Evolutionary conservation across 208 protist genomes (phyloP).

Genomic region (Acanthamoeba lenticulata): DNA sequence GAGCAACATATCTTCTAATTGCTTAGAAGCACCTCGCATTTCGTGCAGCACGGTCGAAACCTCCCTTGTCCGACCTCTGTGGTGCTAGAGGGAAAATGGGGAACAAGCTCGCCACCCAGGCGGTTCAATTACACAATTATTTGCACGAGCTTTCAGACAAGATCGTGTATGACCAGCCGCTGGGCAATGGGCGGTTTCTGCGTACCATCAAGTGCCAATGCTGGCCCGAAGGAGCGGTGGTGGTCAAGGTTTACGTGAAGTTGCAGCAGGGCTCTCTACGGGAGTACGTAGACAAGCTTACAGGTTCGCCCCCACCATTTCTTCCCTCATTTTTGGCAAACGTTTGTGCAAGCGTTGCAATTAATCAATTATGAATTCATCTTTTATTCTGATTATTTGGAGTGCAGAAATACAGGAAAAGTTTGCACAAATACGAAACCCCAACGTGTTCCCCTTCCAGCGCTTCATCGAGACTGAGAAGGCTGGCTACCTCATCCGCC

Average conservation of each 20-base stretch:
- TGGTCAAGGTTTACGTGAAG: slow-evolving; percentile 82
- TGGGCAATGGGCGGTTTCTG: slow-evolving; percentile 79
- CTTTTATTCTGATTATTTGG: neutral
- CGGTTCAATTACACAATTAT: neutral
- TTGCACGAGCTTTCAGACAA: slow-evolving; percentile 43
- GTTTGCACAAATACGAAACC: neutral
- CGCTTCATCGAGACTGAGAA: slow-evolving; percentile 80
- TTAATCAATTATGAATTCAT: neutral
- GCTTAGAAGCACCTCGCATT: too few relatives aligned
- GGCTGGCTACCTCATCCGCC: slow-evolving; percentile 80
- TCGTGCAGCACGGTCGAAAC: too few relatives aligned
- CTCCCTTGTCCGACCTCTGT: neutral
- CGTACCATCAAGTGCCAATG: slow-evolving; percentile 72
- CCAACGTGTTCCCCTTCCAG: slow-evolving; percentile 80
- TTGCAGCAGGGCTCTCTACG: slow-evolving; percentile 34
- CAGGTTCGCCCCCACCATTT: slow-evolving; percentile 13
- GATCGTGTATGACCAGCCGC: slow-evolving; percentile 56
- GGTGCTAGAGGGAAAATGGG: neutral
- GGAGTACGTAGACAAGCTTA: slow-evolving; percentile 63
- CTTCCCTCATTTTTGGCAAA: neutral
- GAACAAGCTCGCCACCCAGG: slow-evolving; percentile 17
- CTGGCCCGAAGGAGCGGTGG: slow-evolving; percentile 68
- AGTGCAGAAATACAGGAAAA: slow-evolving; percentile 72
- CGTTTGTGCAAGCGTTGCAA: neutral
- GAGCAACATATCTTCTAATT: neutral